Base-by-base conservation (phyloP, 345 rosid genomes). In the Eutrema japonicum region DNA sequence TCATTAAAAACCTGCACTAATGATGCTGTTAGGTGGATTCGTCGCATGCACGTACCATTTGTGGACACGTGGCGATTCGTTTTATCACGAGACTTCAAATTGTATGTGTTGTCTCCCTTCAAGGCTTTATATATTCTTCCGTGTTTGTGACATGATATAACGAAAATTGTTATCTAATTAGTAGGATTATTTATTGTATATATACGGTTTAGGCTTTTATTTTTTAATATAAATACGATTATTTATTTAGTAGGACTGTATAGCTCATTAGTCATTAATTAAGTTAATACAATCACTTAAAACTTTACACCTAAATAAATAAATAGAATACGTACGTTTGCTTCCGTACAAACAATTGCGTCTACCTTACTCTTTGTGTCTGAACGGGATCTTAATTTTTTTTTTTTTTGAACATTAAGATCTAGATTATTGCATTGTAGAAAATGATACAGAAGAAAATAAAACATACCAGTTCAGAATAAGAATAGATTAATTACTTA, bases 331-430 rank as follows among this genome's bases (percentile, higher is more conserved):
- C 16, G 60, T 58, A 58, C 18, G 62, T 41, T 40, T 41, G 61
- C 27, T 62, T 76, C 71, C 71, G 71, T 57, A 70, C 72, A 70
- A 33, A 69, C 70, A 69, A 29, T 4, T 54, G 70, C 52, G 59
- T 69, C 65, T 33, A 55, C 65, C 8, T 57, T 67, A 48, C 38
- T 48, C 41, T 29, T 11, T 9, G 14, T 55, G 76, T 77, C 76
- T 71, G 80, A 71, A 77, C 40, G 68, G 80, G 71, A 77, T 77
- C 80, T 71, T 64, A n/a, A 59, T 22, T 22, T 1, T 22, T 22
- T 1, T 22, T 22, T 22, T 22, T 22, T 22, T 22, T 22, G 0
- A 22, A 22, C 26, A 3, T 8, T 4, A 47, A 16, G n/a, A 76
- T 75, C 51, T 68, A 2, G 13, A 38, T 36, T 57, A 16, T 36